Conservation (phyloP, 306 rosid genomes). For the Trifolium subterraneum region DNA sequence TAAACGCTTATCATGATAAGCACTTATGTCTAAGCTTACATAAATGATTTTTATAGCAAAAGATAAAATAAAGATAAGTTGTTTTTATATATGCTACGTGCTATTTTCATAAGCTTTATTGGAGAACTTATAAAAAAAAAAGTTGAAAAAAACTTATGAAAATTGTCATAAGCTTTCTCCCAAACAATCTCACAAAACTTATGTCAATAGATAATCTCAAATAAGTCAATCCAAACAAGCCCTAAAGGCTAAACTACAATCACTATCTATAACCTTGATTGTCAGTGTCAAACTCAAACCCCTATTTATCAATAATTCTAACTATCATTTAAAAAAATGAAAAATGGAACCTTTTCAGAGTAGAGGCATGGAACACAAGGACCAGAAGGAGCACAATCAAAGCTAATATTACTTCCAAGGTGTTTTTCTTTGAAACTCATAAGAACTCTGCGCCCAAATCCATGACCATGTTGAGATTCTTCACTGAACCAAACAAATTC, state of each 20-base stretch:
- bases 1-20: no score
- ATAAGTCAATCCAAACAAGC: no score
- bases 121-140: no score
- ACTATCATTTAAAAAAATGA: not conserved
- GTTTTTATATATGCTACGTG: no score
- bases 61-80: no score
- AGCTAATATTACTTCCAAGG: slow-evolving; percentile 70
- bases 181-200: no score
- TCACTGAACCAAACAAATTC: slow-evolving; percentile 47
- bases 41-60: no score
- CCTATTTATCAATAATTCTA: not conserved
- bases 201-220: no score
- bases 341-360: slow-evolving; percentile 76
- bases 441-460: slow-evolving; percentile 65
- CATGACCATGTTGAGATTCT: slow-evolving; percentile 42
- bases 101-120: no score
- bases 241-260: not conserved
- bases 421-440: slow-evolving; percentile 74
- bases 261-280: not conserved
- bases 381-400: slow-evolving; percentile 90
- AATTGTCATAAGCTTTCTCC: no score
- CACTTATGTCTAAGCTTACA: no score
- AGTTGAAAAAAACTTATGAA: no score
- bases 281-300: not conserved
- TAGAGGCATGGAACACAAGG: slow-evolving; percentile 89